These are phyloP conservation scores for Phaeomoniella chlamydospora DNA, from an alignment of 2,329 filamentous ascomycete genomes.

Conservation along the genomic window DNA sequence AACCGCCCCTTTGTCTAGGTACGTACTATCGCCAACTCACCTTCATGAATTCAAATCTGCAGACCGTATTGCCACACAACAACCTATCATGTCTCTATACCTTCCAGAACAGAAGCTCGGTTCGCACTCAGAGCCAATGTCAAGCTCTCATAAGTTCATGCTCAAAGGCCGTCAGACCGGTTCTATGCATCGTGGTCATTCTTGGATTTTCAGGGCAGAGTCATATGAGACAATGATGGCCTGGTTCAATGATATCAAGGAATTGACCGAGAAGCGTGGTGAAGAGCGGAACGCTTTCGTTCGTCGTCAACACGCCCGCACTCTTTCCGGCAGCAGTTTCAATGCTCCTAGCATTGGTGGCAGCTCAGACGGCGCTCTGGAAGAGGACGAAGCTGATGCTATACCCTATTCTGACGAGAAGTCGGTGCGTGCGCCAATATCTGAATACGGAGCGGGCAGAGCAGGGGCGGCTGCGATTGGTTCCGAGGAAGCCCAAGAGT, in stretches of 20 bases:
- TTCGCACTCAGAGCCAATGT: constrained; percentile 68
- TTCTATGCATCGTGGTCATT: constrained; percentile 68
- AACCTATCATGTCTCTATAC: constrained; percentile 91
- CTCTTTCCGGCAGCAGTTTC: constrained; percentile 50
- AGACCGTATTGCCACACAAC: constrained; percentile 67
- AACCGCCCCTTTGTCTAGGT: constrained; percentile 43
- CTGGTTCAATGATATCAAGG: constrained; percentile 89
- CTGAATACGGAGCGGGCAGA: constrained; percentile 12
- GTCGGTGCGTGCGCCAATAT: constrained; percentile 10
- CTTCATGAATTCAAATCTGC: constrained; percentile 98
- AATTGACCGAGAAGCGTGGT: constrained; percentile 72
- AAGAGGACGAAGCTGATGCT: constrained; percentile 57
- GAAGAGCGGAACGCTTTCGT: constrained; percentile 84
- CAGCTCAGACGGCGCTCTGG: constrained; percentile 63
- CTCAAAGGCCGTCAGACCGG: constrained; percentile 93
- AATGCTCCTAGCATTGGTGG: constrained; percentile 40
- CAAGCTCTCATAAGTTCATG: constrained; percentile 92
- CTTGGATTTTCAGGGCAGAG: constrained; percentile 55
- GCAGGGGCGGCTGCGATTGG: constrained; percentile 20
- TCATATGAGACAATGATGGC: constrained; percentile 88
- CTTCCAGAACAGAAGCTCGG: constrained; percentile 91
- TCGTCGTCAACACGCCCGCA: constrained; percentile 57
- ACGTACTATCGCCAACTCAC: constrained; percentile 89
- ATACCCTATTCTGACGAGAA: constrained; percentile 49
- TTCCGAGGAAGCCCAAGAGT: constrained; percentile 3